Conservation (phyloP, 1,139 yeast species). For the Debaryomycetaceae sp. region DNA sequence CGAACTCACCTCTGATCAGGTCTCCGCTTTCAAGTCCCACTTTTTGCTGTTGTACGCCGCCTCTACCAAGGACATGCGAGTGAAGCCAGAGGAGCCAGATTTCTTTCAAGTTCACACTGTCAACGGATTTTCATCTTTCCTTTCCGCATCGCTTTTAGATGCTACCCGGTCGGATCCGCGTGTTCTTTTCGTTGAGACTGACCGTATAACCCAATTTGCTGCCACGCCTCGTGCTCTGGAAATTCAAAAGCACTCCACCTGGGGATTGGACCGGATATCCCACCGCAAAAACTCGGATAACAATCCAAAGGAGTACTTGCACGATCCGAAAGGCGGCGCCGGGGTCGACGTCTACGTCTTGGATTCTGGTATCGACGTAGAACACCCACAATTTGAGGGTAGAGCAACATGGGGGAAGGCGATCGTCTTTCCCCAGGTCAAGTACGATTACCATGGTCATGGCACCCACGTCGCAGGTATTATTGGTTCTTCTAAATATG, state of each 20-base stretch:
- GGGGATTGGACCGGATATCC: conserved; percentile 31
- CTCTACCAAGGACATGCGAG: not conserved
- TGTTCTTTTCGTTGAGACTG: conserved; percentile 28
- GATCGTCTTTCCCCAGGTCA: conserved; percentile 24
- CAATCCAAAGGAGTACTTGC: conserved; percentile 13
- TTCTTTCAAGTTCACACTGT: conserved; percentile 18
- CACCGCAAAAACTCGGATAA: conserved; percentile 13
- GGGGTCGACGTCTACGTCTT: conserved; percentile 36
- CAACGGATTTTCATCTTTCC: conserved; percentile 25
- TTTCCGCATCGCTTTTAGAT: conserved; percentile 17
- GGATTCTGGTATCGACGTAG: conserved; percentile 32
- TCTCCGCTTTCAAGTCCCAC: conserved; percentile 1
- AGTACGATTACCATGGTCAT: conserved; percentile 29
- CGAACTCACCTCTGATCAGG: conserved; percentile 11
- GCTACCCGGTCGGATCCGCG: conserved; percentile 16
- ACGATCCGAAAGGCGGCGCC: conserved; percentile 29
- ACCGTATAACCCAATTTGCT: no score
- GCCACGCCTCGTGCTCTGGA: no score
- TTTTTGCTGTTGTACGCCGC: conserved; percentile 2
- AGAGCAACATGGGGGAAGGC: conserved; percentile 35
- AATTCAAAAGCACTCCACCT: conserved; percentile 27
- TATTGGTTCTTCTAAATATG: conserved; percentile 31
- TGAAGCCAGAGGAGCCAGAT: conserved; percentile 1
- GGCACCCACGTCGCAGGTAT: conserved; percentile 40
- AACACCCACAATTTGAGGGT: conserved; percentile 31